phyloP scores from a whole-genome alignment of 257 asterid species.

The Fraxinus americana region DNA sequence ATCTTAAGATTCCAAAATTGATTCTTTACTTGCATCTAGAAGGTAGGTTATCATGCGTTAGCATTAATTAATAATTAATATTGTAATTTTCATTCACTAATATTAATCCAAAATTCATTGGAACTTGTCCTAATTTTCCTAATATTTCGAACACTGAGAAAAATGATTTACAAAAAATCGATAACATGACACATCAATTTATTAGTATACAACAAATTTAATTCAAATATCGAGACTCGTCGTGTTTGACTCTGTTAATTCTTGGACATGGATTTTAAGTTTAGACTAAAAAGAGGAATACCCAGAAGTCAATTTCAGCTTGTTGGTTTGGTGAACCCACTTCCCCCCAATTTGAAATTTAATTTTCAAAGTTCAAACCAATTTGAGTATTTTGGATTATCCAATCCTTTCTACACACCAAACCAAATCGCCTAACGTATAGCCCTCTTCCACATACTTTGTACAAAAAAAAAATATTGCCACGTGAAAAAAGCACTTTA shows the following conservation, averaged over 20 bases:
- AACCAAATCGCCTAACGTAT: conserved; percentile 17
- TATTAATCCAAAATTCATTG: not conserved
- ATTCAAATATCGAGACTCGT: too few relatives aligned
- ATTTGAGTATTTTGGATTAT: conserved; percentile 29
- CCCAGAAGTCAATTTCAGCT: not conserved
- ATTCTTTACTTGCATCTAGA: conserved; percentile 45
- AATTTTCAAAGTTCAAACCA: conserved; percentile 10
- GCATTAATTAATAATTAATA: not conserved
- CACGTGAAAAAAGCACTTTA: conserved; percentile 35
- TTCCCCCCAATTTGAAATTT: conserved; percentile 34
- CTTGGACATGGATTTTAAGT: not conserved
- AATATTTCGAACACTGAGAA: not conserved
- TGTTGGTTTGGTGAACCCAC: conserved; percentile 50
- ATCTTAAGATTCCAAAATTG: conserved; percentile 33
- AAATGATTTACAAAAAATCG: too few relatives aligned
- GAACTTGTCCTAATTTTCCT: not conserved
- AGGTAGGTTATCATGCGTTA: conserved; percentile 31
- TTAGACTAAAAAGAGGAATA: conserved; percentile 26
- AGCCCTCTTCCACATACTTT: conserved; percentile 22
- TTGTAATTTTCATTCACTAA: not conserved
- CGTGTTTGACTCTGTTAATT: not conserved
- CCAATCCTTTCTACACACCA: conserved; percentile 50
- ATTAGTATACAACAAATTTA: too few relatives aligned
- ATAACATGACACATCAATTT: too few relatives aligned
- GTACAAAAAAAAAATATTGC: not conserved